Evolutionary conservation across 257 asterid species (phyloP).

Genomic region (Penstemon davidsonii): DNA sequence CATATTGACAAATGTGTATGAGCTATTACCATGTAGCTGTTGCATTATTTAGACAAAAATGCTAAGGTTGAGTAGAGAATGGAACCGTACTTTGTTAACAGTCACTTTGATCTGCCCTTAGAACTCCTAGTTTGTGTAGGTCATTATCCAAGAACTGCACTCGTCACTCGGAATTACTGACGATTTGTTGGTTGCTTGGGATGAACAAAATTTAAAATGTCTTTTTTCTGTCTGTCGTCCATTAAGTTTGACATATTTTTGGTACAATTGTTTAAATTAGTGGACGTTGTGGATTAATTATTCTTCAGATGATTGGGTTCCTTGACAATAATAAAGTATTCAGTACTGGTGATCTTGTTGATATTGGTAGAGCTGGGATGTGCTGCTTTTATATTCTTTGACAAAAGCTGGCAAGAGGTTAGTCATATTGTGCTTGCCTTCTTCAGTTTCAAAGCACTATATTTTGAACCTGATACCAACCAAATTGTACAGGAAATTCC

Average conservation of each 20-base stretch:
- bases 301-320: slow-evolving; percentile 41
- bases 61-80: not conserved
- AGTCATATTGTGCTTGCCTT: slow-evolving; percentile 24
- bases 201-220: not conserved
- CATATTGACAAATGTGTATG: not conserved
- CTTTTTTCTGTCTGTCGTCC: not conserved
- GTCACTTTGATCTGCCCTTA: not conserved
- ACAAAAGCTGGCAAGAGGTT: slow-evolving; percentile 92
- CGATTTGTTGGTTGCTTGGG: not conserved
- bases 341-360: slow-evolving; percentile 71
- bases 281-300: slow-evolving; percentile 6
- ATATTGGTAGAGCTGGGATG: slow-evolving; percentile 77
- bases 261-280: not conserved
- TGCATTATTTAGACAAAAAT: not conserved
- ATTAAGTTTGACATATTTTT: not conserved
- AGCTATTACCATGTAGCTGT: not conserved
- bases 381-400: slow-evolving; percentile 90
- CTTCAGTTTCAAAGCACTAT: slow-evolving; percentile 14
- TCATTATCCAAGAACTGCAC: not conserved
- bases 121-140: not conserved
- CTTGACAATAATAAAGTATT: slow-evolving; percentile 70
- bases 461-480: slow-evolving; percentile 20
- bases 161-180: not conserved
- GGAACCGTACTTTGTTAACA: not conserved
- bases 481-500: slow-evolving; percentile 60